Evolutionary conservation across 352 stramenopile genomes (phyloP).

Genomic region (Pythium guiyangense): DNA sequence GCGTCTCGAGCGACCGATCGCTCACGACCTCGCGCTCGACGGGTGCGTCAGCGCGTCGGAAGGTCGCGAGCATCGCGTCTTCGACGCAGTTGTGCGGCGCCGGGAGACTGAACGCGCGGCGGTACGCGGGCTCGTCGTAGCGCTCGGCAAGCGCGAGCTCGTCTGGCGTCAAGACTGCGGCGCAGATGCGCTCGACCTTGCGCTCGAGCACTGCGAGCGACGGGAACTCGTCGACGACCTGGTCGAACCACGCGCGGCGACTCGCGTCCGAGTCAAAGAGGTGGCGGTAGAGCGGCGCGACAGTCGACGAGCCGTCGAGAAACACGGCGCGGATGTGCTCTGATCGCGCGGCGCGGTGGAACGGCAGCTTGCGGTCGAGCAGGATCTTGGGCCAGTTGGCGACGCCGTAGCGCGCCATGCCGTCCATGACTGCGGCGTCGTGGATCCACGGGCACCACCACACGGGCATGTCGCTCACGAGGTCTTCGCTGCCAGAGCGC

Average conservation of each 20-base stretch:
- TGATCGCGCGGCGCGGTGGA: conserved; percentile 62
- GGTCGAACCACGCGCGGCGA: conserved; percentile 55
- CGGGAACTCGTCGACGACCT: conserved; percentile 69
- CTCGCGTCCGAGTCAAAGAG: conserved; percentile 41
- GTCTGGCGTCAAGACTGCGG: conserved; percentile 19
- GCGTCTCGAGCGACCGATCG: conserved; percentile 9
- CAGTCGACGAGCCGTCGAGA: conserved; percentile 49
- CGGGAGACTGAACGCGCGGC: conserved; percentile 62
- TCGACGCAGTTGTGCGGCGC: conserved; percentile 55
- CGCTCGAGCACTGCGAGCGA: conserved; percentile 67
- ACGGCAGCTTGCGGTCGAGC: conserved; percentile 65
- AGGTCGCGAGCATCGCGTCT: conserved; percentile 28
- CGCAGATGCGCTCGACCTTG: conserved; percentile 68
- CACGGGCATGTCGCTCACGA: conserved; percentile 76
- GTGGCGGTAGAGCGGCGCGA: conserved; percentile 58
- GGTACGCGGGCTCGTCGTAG: conserved; percentile 52
- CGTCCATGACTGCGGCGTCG: conserved; percentile 71
- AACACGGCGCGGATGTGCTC: conserved; percentile 72
- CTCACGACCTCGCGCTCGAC: conserved; percentile 5
- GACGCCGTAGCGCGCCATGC: conserved; percentile 75
- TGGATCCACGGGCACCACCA: conserved; percentile 90
- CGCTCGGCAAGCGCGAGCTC: conserved; percentile 6
- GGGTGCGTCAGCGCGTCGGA: conserved; percentile 33
- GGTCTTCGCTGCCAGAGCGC: conserved; percentile 45
- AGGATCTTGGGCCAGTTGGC: conserved; percentile 67